Evolutionary conservation across 2,329 filamentous ascomycete species (phyloP), one percentile per base, ranked within the genome.

Genomic region (Tolypocladium capitatum): DNA sequence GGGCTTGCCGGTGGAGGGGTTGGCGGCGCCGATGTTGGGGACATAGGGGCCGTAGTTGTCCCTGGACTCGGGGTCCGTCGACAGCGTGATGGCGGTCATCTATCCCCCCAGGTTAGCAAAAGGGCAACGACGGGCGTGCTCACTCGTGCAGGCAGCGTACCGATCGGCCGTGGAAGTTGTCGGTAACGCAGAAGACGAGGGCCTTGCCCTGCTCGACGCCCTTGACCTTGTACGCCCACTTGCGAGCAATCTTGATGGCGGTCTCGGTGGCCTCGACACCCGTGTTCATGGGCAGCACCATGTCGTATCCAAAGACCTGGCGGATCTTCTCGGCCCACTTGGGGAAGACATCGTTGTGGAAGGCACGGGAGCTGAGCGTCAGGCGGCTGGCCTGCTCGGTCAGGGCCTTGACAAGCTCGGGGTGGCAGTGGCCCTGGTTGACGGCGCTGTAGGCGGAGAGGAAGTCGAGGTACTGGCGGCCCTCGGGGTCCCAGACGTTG

Each of bases 181-280:
- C 87, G 46, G 83, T 72, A 34, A 84, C 90, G 56, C 83, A 83
- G 63, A 97, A 85, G 34, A 97, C 78, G 54, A 92, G 67, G 9
- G 91, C 91, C 73, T 92, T 80, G 62, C 84, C 83, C 64, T 86
- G 74, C 6, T 87, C 82, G 52, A 97, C 91, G 21, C 83, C 82
- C 76, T 97, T 96, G 63, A 86, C 81, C 71, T 95, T 96, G 76
- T 96, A 96, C 5, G 89, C 90, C 91, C 91, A 97, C 70, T 97
- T 97, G 55, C 91, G 78, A 50, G 91, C 91, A 68, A 97, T 82
- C 76, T 97, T 97, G 70, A 97, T 82, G 13, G 85, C 90, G 0
- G 91, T 96, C 75, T 97, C 91, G 33, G 95, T 89, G 9, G 91
- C 91, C 70, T 97, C 91, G 21, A 91, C 91, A 50, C 91, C 91